Percentiles rank a stretch among this genome's conserved stretches.
phyloP scores from a whole-genome alignment of 2,329 filamentous ascomycete species.

The Grosmannia huntii region DNA sequence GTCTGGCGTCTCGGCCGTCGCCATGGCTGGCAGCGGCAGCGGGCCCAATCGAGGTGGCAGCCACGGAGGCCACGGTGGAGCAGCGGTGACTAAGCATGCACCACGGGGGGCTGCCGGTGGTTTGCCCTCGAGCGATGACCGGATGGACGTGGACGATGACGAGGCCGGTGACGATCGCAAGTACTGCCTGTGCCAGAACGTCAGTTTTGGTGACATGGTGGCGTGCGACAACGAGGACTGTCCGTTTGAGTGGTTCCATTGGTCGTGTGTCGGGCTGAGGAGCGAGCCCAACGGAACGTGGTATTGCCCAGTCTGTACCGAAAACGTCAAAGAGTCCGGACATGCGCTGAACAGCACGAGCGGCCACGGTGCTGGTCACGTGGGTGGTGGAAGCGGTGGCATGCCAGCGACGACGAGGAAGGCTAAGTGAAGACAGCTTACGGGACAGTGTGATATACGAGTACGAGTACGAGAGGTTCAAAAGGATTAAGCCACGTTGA shows the following conservation, averaged over 20 bases:
- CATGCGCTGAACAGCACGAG: slow-evolving; percentile 19
- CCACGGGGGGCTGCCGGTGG: background rate
- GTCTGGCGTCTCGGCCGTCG: background rate
- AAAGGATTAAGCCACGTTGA: too few relatives aligned
- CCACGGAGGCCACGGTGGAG: background rate
- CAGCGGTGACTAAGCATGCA: slow-evolving; percentile 4
- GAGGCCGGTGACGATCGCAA: slow-evolving; percentile 67
- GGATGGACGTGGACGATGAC: slow-evolving; percentile 47
- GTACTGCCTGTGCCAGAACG: slow-evolving; percentile 73
- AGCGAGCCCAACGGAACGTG: slow-evolving; percentile 55
- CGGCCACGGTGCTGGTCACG: background rate
- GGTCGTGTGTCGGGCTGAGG: slow-evolving; percentile 58
- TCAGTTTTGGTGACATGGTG: slow-evolving; percentile 81
- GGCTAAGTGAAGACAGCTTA: slow-evolving; percentile 4
- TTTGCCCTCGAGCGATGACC: slow-evolving; percentile 33
- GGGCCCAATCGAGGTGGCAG: background rate
- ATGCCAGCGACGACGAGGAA: slow-evolving; percentile 4
- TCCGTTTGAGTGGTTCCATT: slow-evolving; percentile 80
- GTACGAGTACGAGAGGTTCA: too few relatives aligned
- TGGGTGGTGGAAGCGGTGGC: background rate
- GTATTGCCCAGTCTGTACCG: slow-evolving; percentile 52
- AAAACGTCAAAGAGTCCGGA: slow-evolving; percentile 26
- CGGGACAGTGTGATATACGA: too few relatives aligned
- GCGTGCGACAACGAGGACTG: slow-evolving; percentile 77
- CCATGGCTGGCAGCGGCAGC: slow-evolving; percentile 11